phyloP scores from a whole-genome alignment of 2,329 filamentous ascomycete genomes.

The Metarhizium guizhouense region DNA sequence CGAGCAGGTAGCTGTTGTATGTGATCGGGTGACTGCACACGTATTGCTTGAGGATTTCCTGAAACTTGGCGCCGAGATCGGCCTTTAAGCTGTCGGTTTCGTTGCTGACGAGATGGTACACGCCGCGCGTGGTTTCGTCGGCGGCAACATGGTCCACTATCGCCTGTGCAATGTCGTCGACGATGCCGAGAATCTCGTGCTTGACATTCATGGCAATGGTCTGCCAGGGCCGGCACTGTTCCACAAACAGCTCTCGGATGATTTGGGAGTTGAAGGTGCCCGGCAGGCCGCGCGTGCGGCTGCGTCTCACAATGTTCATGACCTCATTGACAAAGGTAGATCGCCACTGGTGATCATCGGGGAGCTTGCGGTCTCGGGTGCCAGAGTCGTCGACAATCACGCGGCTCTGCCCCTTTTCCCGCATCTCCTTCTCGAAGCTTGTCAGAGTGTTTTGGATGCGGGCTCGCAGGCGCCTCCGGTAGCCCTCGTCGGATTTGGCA shows the following conservation, averaged over 20 bases:
- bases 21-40: constrained; percentile 37
- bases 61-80: constrained; percentile 18
- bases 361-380: neutral
- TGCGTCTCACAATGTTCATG: constrained; percentile 11
- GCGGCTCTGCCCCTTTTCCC: constrained; percentile 24
- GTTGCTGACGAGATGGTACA: constrained; percentile 11
- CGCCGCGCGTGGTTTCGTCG: constrained; percentile 4
- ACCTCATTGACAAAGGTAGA: constrained; percentile 14
- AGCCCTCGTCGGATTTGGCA: constrained; percentile 18
- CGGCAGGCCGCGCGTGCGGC: constrained; percentile 42
- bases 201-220: constrained; percentile 23
- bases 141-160: constrained; percentile 10
- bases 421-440: constrained; percentile 39
- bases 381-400: constrained; percentile 17
- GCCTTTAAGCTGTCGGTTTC: constrained; percentile 11
- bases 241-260: constrained; percentile 48
- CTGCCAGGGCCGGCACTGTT: constrained; percentile 49
- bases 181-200: constrained; percentile 5
- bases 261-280: constrained; percentile 53
- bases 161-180: constrained; percentile 3
- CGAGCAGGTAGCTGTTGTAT: constrained; percentile 39
- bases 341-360: neutral
- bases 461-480: constrained; percentile 40
- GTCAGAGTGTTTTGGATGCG: constrained; percentile 35
- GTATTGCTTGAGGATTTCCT: constrained; percentile 4